phyloP scores from a whole-genome alignment of 2,329 filamentous ascomycete species.

The Pseudogymnoascus sp. region DNA sequence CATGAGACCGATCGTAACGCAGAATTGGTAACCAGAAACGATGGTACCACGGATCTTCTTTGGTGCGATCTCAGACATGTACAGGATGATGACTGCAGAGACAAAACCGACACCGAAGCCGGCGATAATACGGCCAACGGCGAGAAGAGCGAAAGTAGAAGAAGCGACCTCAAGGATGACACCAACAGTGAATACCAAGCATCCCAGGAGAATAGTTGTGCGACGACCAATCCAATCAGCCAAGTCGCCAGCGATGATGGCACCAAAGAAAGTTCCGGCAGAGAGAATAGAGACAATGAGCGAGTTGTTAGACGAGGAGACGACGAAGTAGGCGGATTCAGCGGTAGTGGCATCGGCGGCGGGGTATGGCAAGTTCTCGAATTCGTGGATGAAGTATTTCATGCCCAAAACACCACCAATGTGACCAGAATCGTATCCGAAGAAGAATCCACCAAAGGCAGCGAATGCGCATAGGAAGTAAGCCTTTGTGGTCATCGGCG shows the following conservation, averaged over 20 bases:
- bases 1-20: slow-evolving; percentile 71
- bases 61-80: slow-evolving; percentile 59
- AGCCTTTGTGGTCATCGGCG: slow-evolving; percentile 60
- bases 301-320: slow-evolving; percentile 40
- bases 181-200: slow-evolving; percentile 62
- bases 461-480: slow-evolving; percentile 65
- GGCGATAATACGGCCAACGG: slow-evolving; percentile 66
- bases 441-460: slow-evolving; percentile 52
- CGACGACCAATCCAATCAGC: slow-evolving; percentile 69
- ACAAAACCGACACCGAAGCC: slow-evolving; percentile 76
- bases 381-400: slow-evolving; percentile 62
- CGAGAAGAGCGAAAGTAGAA: slow-evolving; percentile 51
- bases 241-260: slow-evolving; percentile 68
- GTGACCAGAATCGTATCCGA: slow-evolving; percentile 70
- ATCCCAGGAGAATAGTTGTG: slow-evolving; percentile 62
- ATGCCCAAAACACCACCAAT: slow-evolving; percentile 64
- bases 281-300: slow-evolving; percentile 72
- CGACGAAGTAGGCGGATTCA: slow-evolving; percentile 22
- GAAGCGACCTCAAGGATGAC: slow-evolving; percentile 58
- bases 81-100: slow-evolving; percentile 72
- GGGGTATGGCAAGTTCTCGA: slow-evolving; percentile 30
- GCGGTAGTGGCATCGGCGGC: slow-evolving; percentile 46
- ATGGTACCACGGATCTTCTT: slow-evolving; percentile 70
- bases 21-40: slow-evolving; percentile 79
- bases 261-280: slow-evolving; percentile 33